Evolutionary conservation across 139 green algal species (phyloP), one percentile per base, ranked within the genome.

Genomic region (Picochlorum costavermella): DNA sequence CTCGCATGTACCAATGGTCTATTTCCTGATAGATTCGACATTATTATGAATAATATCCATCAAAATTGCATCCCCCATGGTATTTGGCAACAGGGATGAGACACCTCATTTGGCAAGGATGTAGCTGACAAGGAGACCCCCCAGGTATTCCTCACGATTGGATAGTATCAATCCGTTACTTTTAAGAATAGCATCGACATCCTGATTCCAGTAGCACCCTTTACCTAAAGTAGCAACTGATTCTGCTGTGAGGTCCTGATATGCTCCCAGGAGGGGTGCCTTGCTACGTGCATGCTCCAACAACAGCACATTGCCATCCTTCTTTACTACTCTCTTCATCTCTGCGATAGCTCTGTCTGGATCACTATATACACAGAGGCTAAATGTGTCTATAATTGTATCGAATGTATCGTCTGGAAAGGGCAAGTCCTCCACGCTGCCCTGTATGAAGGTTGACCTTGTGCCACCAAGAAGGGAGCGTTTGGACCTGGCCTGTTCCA

Each of bases 371-470:
- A 69, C 77, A 65, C 85, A 92, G 9, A 92, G 72, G 16, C 75
- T 77, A 72, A 90, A 92, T 10, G 81, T 90, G 63, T 91, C 84
- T 30, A 95, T 74, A 5, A 91, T 76, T 8, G 69, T 82, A 69
- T 88, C 81, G 66, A 87, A 90, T n/a, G 43, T 53, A 16, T 16
- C 12, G 6, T 36, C 13, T 23, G 37, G 40, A 56, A 64, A 67
- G 9, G 72, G 17, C 36, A 66, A 25, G 23, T 6, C 53, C 23
- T 6, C 63, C 20, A 70, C 49, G 30, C 59, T 48, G 13, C 36
- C 63, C n/a, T 59, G 62, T 20, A 45, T 2, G 13, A 69, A 59
- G 6, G 50, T 36, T 9, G 25, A 36, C 20, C 36, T 3, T 40
- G 0, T 13, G 12, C 14, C 14, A 33, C 36, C 17, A 36, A 40